Evolutionary conservation across 2,329 filamentous ascomycete species (phyloP), one percentile per base, ranked within the genome.

Genomic region (Cryphonectria parasitica): DNA sequence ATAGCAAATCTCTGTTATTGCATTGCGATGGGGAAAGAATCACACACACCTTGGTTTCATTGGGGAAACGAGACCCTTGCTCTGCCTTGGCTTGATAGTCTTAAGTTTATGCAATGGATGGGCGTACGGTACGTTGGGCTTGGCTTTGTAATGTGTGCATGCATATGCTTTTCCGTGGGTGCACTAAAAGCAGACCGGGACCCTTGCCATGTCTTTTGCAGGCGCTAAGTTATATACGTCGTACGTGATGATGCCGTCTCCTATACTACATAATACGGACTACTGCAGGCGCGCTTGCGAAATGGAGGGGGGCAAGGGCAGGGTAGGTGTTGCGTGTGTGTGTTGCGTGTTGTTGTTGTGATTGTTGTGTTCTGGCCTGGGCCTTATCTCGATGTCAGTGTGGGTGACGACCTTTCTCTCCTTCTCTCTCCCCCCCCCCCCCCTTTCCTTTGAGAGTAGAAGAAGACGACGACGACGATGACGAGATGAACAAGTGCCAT

Each of bases 1-100:
- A 36, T 41, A 63, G 41, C 28, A 36, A 43, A n/a, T 39, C 58
- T 56, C 49, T 43, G 22, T 69, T 65, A 65, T 64, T 64, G 70
- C 67, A 69, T 71, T 61, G 41, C 45, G 61, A 22, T 60, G 58
- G 28, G 36, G 36, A 11, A 11, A 10, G 10, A 39, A 39, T 39
- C 11, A 39, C 36, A 39, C 36, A 39, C 10, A 39, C 7, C 36
- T 39, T 43, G 41, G 15, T 43, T 43, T 43, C 2, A 11, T 17
- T 43, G 15, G 41, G 41, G 41, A 34, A 2, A 3, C 3, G 41
- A 43, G 13, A 43, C 41, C 13, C 41, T 43, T 43, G 41, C 41
- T 13, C 6, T 43, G 41, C 15, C 41, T 17, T 15, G 41, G 19
- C 43, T 49, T 49, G 17, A 49, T 49, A 49, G 43, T 49, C 43